phyloP scores from a whole-genome alignment of 768 basidiomycete species.

The Lactarius pseudohatsudake region DNA sequence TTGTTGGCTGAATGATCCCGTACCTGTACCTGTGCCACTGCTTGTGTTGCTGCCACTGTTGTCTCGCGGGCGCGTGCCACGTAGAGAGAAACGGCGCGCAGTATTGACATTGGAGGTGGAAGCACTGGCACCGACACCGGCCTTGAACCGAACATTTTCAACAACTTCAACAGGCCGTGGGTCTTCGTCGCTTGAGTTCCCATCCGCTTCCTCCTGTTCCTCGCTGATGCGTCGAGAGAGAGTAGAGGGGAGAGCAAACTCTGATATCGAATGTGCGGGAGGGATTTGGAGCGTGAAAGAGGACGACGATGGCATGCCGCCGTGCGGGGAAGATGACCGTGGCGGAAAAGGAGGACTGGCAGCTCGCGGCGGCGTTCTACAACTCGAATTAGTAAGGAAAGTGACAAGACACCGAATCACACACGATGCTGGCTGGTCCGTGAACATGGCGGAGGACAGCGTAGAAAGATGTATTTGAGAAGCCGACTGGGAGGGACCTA shows the following conservation, averaged over 20 bases:
- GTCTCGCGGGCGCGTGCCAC: constrained; percentile 5
- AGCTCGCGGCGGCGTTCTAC: constrained; percentile 14
- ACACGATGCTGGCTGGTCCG: constrained; percentile 20
- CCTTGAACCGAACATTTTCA: constrained; percentile 26
- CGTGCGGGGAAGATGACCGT: constrained; percentile 26
- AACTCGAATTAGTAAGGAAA: constrained; percentile 8
- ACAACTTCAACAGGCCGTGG: constrained; percentile 24
- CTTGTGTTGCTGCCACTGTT: constrained; percentile 20
- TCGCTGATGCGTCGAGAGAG: constrained; percentile 31
- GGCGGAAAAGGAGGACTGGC: constrained; percentile 24
- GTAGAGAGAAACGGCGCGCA: constrained; percentile 15
- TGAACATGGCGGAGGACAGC: constrained; percentile 17
- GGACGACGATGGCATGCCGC: constrained; percentile 18
- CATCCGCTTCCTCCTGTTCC: constrained; percentile 30
- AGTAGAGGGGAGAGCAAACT: constrained; percentile 38
- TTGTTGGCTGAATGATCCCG: constrained; percentile 26
- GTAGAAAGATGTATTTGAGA: constrained; percentile 50
- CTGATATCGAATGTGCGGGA: constrained; percentile 53
- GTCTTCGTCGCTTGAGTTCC: constrained; percentile 22
- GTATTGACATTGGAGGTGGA: not conserved
- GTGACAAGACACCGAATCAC: constrained; percentile 6
- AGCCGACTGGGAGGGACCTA: constrained; percentile 75
- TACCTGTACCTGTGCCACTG: constrained; percentile 26
- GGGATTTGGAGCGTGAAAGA: constrained; percentile 42
- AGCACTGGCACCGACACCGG: not conserved